Conservation (phyloP, 257 asterid genomes). For the Scutellaria barbata region DNA sequence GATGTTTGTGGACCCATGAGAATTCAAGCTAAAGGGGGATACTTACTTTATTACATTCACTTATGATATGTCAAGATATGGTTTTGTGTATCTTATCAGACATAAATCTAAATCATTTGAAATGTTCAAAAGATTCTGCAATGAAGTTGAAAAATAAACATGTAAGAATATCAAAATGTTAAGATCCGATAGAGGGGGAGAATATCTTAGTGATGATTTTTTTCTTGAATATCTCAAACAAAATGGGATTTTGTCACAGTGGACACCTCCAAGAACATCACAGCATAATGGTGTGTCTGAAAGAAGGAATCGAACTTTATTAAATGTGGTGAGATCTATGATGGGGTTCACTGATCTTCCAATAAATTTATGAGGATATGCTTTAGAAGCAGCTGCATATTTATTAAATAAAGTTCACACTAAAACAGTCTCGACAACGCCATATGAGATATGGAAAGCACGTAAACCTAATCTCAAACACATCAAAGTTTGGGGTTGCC, state of each 20-base stretch:
- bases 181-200: background rate
- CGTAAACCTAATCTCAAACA: background rate
- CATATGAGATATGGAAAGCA: conserved; percentile 5
- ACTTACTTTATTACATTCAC: background rate
- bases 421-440: background rate
- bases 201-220: background rate
- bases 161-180: background rate
- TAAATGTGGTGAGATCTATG: too few relatives aligned
- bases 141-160: background rate
- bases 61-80: background rate
- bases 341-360: too few relatives aligned
- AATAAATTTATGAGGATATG: background rate
- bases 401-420: background rate
- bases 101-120: background rate
- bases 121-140: conserved; percentile 3
- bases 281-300: too few relatives aligned
- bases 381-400: background rate
- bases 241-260: background rate
- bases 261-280: too few relatives aligned
- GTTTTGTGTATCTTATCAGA: background rate
- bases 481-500: conserved; percentile 8
- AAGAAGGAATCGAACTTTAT: too few relatives aligned
- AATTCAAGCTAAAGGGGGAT: background rate
- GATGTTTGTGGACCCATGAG: background rate
- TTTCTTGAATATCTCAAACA: conserved; percentile 7